Evolutionary conservation across 2,329 filamentous ascomycete genomes (phyloP).

Genomic region (Acephala macrosclerotiorum): DNA sequence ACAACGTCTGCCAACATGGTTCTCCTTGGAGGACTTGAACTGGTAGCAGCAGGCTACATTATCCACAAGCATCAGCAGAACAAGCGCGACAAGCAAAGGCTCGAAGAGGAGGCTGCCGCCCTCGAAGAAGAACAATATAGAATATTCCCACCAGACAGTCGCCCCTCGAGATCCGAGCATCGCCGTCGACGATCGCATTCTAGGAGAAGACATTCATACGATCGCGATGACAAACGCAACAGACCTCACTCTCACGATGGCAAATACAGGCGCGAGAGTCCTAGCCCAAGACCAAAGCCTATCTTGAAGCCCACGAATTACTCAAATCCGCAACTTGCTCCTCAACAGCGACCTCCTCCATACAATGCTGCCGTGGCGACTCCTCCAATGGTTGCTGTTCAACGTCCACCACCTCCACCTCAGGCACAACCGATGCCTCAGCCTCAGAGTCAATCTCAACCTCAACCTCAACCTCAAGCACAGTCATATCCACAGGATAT

Average conservation of each 20-base stretch:
- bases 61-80: constrained; percentile 42
- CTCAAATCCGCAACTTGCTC: neutral
- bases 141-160: constrained; percentile 29
- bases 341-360: constrained; percentile 20
- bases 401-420: constrained; percentile 1
- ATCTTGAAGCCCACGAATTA: constrained; percentile 8
- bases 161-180: constrained; percentile 17
- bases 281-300: constrained; percentile 20
- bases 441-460: neutral
- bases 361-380: constrained; percentile 13
- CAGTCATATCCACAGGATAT: constrained; percentile 31
- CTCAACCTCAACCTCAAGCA: constrained; percentile 14
- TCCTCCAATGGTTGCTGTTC: neutral
- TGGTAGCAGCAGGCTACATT: constrained; percentile 42
- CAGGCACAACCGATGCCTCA: constrained; percentile 9
- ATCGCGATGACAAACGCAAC: constrained; percentile 21
- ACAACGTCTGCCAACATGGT: constrained; percentile 54
- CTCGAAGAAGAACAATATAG: constrained; percentile 38
- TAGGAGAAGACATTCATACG: constrained; percentile 25
- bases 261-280: constrained; percentile 28
- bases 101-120: constrained; percentile 38
- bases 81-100: constrained; percentile 37
- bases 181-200: constrained; percentile 31
- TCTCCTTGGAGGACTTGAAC: constrained; percentile 50
- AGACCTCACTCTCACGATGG: constrained; percentile 28